These are phyloP conservation scores for Crotalaria pallida DNA, from an alignment of 306 rosid genomes.

Conservation along the genomic window DNA sequence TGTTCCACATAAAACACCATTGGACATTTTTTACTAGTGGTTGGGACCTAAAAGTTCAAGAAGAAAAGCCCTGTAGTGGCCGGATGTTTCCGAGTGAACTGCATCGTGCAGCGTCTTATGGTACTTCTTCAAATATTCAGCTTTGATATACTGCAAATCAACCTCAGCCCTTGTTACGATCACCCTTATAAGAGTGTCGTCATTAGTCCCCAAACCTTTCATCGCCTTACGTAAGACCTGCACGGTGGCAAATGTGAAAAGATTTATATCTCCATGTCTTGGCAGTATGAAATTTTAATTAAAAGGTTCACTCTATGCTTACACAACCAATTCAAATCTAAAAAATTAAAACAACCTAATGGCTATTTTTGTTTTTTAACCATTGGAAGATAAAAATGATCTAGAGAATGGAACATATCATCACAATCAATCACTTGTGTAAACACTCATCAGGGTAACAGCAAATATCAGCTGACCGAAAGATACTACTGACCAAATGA, in stretches of 20 bases:
- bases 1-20: constrained; percentile 2
- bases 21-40: constrained; percentile 13
- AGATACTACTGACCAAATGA: neutral
- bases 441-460: neutral
- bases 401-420: neutral
- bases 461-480: neutral
- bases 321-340: neutral
- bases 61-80: constrained; percentile 65
- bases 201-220: constrained; percentile 80
- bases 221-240: constrained; percentile 66
- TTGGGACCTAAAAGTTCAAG: constrained; percentile 61
- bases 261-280: constrained; percentile 4
- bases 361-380: neutral
- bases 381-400: neutral
- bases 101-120: constrained; percentile 55
- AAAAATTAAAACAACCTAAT: neutral
- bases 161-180: constrained; percentile 67
- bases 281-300: neutral
- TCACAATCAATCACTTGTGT: neutral
- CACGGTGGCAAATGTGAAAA: constrained; percentile 4
- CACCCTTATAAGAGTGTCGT: constrained; percentile 47
- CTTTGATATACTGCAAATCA: constrained; percentile 69
- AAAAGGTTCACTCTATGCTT: neutral
- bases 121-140: constrained; percentile 55
- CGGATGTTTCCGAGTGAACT: constrained; percentile 80